phyloP scores from a whole-genome alignment of 495 filamentous ascomycete genomes.

The Parmelia sp. region DNA sequence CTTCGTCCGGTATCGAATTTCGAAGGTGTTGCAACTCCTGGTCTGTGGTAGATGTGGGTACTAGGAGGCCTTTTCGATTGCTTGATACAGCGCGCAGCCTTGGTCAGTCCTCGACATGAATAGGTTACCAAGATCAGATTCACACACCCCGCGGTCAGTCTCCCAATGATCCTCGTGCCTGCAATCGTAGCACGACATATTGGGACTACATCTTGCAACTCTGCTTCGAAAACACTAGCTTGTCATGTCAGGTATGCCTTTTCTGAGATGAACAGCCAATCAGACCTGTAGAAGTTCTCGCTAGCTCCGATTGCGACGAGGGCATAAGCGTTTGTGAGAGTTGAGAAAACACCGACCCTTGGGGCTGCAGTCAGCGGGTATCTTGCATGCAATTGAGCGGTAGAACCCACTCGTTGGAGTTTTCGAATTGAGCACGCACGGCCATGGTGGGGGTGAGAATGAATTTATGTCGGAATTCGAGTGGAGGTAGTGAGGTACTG shows the following conservation, averaged over 20 bases:
- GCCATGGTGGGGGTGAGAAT: slow-evolving; percentile 51
- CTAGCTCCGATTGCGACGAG: slow-evolving; percentile 88
- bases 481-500: neutral
- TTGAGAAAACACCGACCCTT: slow-evolving; percentile 94
- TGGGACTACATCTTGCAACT: slow-evolving; percentile 94
- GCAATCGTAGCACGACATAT: slow-evolving; percentile 98
- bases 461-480: neutral
- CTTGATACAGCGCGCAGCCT: slow-evolving; percentile 34
- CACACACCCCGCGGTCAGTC: slow-evolving; percentile 89
- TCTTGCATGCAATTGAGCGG: neutral
- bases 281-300: slow-evolving; percentile 92
- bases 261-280: slow-evolving; percentile 1
- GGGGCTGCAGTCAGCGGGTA: neutral
- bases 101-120: slow-evolving; percentile 4
- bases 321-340: slow-evolving; percentile 92
- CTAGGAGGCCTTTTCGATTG: slow-evolving; percentile 92
- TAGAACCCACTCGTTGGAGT: slow-evolving; percentile 84
- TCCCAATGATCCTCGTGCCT: slow-evolving; percentile 89
- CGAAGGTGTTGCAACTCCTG: slow-evolving; percentile 96
- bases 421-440: slow-evolving; percentile 89
- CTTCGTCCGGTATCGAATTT: slow-evolving; percentile 81
- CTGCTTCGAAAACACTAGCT: slow-evolving; percentile 77
- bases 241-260: neutral
- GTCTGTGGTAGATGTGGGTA: slow-evolving; percentile 92
- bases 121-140: neutral